Evolutionary conservation across 2,329 filamentous ascomycete species (phyloP), one percentile per base, ranked within the genome.

Genomic region (Zasmidium angulare): DNA sequence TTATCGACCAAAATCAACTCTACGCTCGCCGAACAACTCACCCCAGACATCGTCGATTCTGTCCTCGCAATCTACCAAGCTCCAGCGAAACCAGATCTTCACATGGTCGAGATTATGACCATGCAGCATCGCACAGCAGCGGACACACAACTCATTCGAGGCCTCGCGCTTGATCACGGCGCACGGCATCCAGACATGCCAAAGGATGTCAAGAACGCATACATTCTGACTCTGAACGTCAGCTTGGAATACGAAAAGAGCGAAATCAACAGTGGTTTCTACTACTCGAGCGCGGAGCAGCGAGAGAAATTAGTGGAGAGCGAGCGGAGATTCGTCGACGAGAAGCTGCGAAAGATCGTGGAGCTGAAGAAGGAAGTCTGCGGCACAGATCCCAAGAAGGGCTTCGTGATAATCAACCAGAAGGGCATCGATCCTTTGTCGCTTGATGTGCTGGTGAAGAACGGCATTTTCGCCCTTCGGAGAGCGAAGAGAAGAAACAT

Each of bases 91-190:
- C 96, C 96, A 58, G 95, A 99, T 78, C 79, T 99, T 72, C 93
- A 98, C 82, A 99, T 99, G 95, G 85, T 99, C 67, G 95, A 99
- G 79, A 98, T 99, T 71, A 99, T 99, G 95, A 98, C 96, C 76
- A 98, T 99, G 93, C 95, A 99, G 81, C 95, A 99, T 81, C 90
- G 93, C 69, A 92, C 91, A 54, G 93, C 93, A 60, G 91, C 95
- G 29, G 95, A 99, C 77, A 99, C 95, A 58, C 92, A 96, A 77
- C 86, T 99, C 60, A 97, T 99, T 76, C 87, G 90, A 66, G 95
- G 95, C 61, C 83, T 99, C 59, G 95, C 91, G 10, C 81, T 99
- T 62, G 95, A 99, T 72, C 95, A 99, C 76, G 95, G 95, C 67
- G 93, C 95, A 12, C 86, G 95, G 72, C 95, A 99, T 78, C 95